Evolutionary conservation across 2,329 filamentous ascomycete genomes (phyloP).

Genomic region (Catunica adiposa): DNA sequence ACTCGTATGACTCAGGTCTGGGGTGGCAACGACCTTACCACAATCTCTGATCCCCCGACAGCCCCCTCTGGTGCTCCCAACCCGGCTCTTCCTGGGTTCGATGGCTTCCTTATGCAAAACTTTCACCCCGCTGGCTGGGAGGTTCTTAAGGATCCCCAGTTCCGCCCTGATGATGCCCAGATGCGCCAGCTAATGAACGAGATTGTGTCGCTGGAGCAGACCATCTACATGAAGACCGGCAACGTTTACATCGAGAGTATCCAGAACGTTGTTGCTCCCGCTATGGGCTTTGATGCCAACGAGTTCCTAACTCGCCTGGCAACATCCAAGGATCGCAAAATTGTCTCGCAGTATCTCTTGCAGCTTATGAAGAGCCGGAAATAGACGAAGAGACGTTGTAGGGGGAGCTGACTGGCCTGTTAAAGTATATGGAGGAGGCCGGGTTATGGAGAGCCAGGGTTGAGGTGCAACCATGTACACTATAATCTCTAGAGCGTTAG

Average conservation of each 20-base stretch:
- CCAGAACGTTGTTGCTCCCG: slow-evolving; percentile 45
- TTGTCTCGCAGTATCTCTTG: slow-evolving; percentile 47
- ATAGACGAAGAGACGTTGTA: slow-evolving; percentile 15
- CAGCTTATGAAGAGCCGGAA: slow-evolving; percentile 34
- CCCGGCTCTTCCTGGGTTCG: slow-evolving; percentile 68
- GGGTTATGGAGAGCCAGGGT: no score
- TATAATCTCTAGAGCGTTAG: neutral
- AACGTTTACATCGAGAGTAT: slow-evolving; percentile 59
- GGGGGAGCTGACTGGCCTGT: neutral
- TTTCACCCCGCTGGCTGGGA: slow-evolving; percentile 89
- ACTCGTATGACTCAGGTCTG: slow-evolving; percentile 71
- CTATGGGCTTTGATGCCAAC: slow-evolving; percentile 44
- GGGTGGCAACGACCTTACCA: slow-evolving; percentile 68
- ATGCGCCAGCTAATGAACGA: slow-evolving; percentile 76
- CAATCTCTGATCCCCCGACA: slow-evolving; percentile 34
- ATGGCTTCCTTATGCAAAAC: slow-evolving; percentile 71
- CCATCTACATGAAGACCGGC: slow-evolving; percentile 80
- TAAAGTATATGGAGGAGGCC: no score
- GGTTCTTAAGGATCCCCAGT: slow-evolving; percentile 59
- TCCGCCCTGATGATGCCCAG: slow-evolving; percentile 76
- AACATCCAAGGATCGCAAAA: slow-evolving; percentile 41
- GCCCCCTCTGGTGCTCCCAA: slow-evolving; percentile 30
- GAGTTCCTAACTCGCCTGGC: slow-evolving; percentile 44
- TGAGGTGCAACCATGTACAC: neutral
- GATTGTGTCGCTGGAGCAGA: slow-evolving; percentile 73